These are phyloP conservation scores for Mariannaea sp. DNA, from an alignment of 2,329 filamentous ascomycete species.

Conservation along the genomic window DNA sequence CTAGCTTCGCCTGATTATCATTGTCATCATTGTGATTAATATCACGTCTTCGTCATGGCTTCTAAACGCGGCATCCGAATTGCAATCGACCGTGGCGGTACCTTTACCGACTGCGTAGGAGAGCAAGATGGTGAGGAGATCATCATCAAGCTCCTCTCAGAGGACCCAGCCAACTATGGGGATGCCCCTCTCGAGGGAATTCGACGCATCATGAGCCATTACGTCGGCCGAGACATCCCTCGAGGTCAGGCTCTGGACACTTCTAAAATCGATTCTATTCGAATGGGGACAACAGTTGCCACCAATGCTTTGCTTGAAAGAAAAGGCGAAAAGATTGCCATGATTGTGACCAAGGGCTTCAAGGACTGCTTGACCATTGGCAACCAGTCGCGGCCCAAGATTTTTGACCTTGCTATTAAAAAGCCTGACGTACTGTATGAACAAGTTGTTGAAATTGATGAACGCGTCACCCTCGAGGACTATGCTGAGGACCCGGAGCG, in stretches of 20 bases:
- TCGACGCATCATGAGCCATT: constrained; percentile 79
- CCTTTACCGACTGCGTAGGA: constrained; percentile 91
- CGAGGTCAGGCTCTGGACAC: constrained; percentile 82
- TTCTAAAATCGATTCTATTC: constrained; percentile 82
- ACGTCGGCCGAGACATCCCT: constrained; percentile 75
- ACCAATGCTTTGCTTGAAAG: constrained; percentile 90
- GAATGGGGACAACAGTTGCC: constrained; percentile 94
- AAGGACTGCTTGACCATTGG: constrained; percentile 87
- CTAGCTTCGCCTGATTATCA: not conserved
- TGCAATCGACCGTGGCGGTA: constrained; percentile 80
- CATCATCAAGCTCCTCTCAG: constrained; percentile 86
- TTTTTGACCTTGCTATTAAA: constrained; percentile 86
- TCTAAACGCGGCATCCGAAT: constrained; percentile 69
- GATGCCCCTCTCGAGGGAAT: constrained; percentile 93
- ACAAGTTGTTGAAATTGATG: constrained; percentile 84
- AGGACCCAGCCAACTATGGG: constrained; percentile 86
- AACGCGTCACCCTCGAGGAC: constrained; percentile 88
- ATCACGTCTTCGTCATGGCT: constrained; percentile 40
- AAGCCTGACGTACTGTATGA: constrained; percentile 89
- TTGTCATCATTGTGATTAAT: constrained; percentile 9
- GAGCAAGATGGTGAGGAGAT: constrained; percentile 79
- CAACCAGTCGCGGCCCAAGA: constrained; percentile 86
- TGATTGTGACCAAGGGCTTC: constrained; percentile 88
- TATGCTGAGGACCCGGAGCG: constrained; percentile 85
- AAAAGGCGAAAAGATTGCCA: constrained; percentile 85